Base-by-base conservation (phyloP, 805 yeast genomes). In the Pichia gijzeniarum region DNA sequence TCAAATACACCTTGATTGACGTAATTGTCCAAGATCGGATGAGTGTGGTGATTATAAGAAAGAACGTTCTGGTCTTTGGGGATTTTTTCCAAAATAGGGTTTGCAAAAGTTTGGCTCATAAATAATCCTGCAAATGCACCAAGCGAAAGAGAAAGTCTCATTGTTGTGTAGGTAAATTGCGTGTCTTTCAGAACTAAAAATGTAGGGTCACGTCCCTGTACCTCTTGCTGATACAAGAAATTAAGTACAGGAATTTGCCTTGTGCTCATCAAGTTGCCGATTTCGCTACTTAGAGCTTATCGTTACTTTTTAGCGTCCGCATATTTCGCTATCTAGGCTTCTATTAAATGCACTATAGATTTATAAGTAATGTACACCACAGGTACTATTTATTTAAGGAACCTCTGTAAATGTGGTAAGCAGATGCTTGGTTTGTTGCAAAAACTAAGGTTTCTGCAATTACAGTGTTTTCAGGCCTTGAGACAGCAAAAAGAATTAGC, bases 341-440 rank as follows among this genome's bases (percentile, higher is more conserved):
- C 10, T 25, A 25, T 25, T 25, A 10, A 25, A 7, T 25, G 13
- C 14, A 5, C 33, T 30, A 13, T 12, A 30, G 13, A 30, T 13
- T 30, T 36, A 20, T 36, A 35, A 35, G 20, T 3, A 25, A 37
- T 32, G 12, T 32, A 16, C 9, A 31, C n/a, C 30, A 21, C n/a
- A 12, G 14, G 2, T 22, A 17, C 31, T 43, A 39, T 17, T 45
- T 37, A 19, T 51, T 52, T n/a, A 53, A 36, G 12, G 51, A 20
- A 13, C 64, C 66, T 47, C 63, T 56, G 69, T 80, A 70, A 31
- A 82, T 63, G 59, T 82, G 86, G 54, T 71, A 67, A 7, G 95
- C 80, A 48, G 85, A 74, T 4, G 95, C 96, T 70, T 90, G 97
- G 69, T 85, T 82, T 38, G 80, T 75, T 16, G 96, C 86, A 69